Conservation (phyloP, 495 filamentous ascomycete species). For the Aspergillus ostianus region DNA sequence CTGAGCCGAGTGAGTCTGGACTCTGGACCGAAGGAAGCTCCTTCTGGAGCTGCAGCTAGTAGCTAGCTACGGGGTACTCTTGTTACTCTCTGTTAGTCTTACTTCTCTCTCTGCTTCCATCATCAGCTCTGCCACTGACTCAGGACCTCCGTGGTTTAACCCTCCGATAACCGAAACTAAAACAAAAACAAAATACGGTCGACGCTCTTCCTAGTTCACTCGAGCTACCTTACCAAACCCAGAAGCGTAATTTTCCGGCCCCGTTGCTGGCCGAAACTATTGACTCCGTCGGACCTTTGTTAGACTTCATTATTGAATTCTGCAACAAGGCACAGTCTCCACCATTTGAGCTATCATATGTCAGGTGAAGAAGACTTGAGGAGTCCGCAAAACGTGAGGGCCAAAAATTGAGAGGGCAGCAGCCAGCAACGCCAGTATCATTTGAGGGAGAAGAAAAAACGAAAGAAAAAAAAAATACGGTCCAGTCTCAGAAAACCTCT, state of each 20-base stretch:
- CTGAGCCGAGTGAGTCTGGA: neutral
- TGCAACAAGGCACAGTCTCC: constrained; percentile 7
- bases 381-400: constrained; percentile 3
- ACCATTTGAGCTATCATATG: constrained; percentile 12
- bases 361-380: constrained; percentile 9
- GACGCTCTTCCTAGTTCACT: neutral
- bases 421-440: neutral
- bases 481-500: neutral
- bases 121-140: neutral
- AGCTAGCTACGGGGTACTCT: neutral
- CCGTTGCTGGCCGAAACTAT: constrained; percentile 5
- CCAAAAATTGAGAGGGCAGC: neutral
- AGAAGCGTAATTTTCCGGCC: constrained; percentile 2
- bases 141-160: neutral
- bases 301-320: constrained; percentile 10
- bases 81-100: neutral
- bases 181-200: neutral
- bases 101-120: neutral
- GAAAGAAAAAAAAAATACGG: neutral
- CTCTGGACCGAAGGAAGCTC: neutral
- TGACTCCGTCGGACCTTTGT: neutral
- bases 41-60: constrained; percentile 1
- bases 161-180: neutral
- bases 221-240: neutral
- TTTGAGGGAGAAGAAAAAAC: neutral